Evolutionary conservation across 2,329 filamentous ascomycete species (phyloP).

Genomic region (Trichoderma citrinoviride): DNA sequence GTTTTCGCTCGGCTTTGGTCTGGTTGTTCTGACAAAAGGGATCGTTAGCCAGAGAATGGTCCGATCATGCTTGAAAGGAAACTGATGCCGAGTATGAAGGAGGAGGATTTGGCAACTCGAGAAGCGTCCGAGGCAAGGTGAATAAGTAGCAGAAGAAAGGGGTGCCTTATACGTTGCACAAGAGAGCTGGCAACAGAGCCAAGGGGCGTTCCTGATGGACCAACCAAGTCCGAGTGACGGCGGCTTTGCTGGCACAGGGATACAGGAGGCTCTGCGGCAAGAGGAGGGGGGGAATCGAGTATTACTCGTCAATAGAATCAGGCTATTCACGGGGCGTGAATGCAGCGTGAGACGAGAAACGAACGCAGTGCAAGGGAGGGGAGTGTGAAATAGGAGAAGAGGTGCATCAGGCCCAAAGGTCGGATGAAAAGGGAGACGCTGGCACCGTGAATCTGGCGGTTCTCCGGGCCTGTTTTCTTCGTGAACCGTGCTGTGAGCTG

Average conservation of each 20-base stretch:
- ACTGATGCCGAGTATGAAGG: neutral
- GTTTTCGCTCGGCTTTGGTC: neutral
- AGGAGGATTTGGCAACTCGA: neutral
- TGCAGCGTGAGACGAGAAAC: neutral
- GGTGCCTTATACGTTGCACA: constrained; percentile 4
- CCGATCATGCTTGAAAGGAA: neutral
- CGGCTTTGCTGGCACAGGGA: neutral
- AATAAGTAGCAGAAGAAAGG: neutral
- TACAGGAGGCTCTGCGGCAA: neutral
- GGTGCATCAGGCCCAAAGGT: neutral
- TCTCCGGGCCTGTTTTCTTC: neutral
- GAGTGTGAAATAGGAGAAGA: too few relatives aligned
- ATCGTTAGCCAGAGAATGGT: neutral
- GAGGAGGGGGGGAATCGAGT: neutral
- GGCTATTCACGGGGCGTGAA: constrained; percentile 5
- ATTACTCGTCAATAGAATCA: neutral
- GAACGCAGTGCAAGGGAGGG: constrained; percentile 10
- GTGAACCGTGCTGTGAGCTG: too few relatives aligned
- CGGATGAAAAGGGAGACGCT: neutral
- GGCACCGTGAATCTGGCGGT: neutral
- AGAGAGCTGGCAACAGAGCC: neutral
- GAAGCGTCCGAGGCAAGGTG: neutral
- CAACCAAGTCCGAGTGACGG: neutral
- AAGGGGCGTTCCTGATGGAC: neutral
- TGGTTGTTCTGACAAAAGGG: neutral